Evolutionary conservation across 1,284 basidiomycete species (phyloP).

Genomic region (Sanguinoderma infundibulare): DNA sequence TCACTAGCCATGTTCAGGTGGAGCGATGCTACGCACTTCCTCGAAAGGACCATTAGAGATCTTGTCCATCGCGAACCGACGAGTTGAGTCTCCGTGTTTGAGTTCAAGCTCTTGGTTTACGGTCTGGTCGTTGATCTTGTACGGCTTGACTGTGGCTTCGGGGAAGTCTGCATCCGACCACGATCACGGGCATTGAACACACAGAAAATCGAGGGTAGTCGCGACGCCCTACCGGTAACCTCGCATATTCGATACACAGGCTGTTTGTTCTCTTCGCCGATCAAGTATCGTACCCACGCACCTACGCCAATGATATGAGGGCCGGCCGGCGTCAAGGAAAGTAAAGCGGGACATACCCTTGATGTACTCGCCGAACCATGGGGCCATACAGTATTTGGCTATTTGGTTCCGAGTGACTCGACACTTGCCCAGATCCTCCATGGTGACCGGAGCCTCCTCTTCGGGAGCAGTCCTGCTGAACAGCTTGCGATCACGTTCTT

Average conservation of each 20-base stretch:
- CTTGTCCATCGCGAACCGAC: constrained; percentile 74
- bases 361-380: constrained; percentile 81
- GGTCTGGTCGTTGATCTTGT: constrained; percentile 72
- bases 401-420: constrained; percentile 68
- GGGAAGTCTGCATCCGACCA: constrained; percentile 42
- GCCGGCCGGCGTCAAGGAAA: constrained; percentile 27
- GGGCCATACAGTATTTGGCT: constrained; percentile 65
- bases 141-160: constrained; percentile 61
- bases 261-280: constrained; percentile 57
- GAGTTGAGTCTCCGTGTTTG: constrained; percentile 67
- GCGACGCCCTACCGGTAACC: constrained; percentile 60
- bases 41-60: constrained; percentile 75
- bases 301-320: constrained; percentile 47
- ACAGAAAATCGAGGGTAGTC: not conserved
- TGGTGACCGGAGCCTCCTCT: constrained; percentile 56
- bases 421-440: constrained; percentile 61
- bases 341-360: constrained; percentile 53
- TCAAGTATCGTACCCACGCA: constrained; percentile 80
- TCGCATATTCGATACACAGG: constrained; percentile 87
- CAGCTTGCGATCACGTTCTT: constrained; percentile 63
- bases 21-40: constrained; percentile 48
- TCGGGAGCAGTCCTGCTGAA: constrained; percentile 47
- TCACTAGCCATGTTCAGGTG: not conserved
- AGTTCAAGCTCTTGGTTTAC: constrained; percentile 71
- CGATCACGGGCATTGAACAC: constrained; percentile 5